Evolutionary conservation across 768 basidiomycete genomes (phyloP).

Genomic region (Mycena albidolilacea): DNA sequence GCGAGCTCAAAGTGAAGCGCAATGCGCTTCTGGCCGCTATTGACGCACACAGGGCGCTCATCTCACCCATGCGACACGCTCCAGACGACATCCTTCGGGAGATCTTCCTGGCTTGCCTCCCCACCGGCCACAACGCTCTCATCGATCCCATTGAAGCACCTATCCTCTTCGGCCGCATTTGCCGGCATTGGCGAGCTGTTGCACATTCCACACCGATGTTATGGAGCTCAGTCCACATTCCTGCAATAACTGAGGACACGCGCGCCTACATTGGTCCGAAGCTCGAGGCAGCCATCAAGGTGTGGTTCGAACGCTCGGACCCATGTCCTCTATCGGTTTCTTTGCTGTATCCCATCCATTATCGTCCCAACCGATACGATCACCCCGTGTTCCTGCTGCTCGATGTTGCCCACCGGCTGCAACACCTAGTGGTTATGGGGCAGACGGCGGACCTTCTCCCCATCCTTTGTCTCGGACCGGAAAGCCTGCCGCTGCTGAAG

Average conservation of each 20-base stretch:
- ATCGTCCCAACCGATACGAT: too few relatives aligned
- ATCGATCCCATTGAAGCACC: slow-evolving; percentile 10
- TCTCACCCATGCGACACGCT: too few relatives aligned
- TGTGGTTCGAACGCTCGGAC: neutral
- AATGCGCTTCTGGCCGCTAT: slow-evolving; percentile 5
- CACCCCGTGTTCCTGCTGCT: neutral
- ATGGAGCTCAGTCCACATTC: slow-evolving; percentile 24
- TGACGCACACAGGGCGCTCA: neutral
- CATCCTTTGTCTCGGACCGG: neutral
- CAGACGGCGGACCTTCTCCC: neutral
- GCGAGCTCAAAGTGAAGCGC: neutral
- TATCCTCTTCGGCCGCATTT: neutral
- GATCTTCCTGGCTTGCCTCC: neutral
- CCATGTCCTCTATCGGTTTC: neutral
- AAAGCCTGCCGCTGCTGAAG: neutral
- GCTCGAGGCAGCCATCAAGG: neutral
- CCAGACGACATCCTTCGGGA: too few relatives aligned
- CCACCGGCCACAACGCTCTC: slow-evolving; percentile 4
- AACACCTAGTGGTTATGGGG: neutral
- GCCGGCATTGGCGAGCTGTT: slow-evolving; percentile 14
- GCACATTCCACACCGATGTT: slow-evolving; percentile 21
- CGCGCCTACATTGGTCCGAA: neutral
- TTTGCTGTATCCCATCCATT: too few relatives aligned
- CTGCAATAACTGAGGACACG: neutral
- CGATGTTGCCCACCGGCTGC: neutral